A percentile compares a stretch with the other conserved stretches of the same genome.
phyloP scores from a whole-genome alignment of 2,329 filamentous ascomycete species.

The Diaporthe sp. region DNA sequence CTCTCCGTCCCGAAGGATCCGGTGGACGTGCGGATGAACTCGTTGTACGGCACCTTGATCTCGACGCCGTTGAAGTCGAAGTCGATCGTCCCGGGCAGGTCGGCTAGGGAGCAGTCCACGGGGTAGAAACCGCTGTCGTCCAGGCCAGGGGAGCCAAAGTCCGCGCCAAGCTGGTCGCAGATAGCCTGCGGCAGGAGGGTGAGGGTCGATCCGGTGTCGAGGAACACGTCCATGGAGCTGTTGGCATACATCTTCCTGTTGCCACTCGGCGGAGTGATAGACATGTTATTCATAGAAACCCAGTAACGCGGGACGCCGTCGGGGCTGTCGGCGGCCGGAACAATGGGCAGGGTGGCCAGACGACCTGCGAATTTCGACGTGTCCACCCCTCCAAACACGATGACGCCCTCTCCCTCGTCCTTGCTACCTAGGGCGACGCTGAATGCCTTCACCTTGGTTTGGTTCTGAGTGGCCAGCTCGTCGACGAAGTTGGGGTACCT shows the following conservation, averaged over 20 bases:
- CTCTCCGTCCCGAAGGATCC: constrained; percentile 40
- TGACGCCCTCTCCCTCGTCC: constrained; percentile 67
- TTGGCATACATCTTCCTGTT: constrained; percentile 47
- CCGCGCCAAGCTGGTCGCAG: constrained; percentile 58
- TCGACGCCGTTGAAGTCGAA: constrained; percentile 61
- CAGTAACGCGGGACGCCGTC: constrained; percentile 65
- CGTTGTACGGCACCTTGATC: constrained; percentile 59
- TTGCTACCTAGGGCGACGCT: constrained; percentile 73
- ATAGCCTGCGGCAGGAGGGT: constrained; percentile 72
- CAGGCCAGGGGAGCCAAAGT: constrained; percentile 55
- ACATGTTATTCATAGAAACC: constrained; percentile 58
- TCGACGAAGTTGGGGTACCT: constrained; percentile 63
- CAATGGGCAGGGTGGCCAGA: constrained; percentile 70
- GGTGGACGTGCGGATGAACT: constrained; percentile 56
- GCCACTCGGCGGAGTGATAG: constrained; percentile 51
- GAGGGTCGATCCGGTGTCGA: constrained; percentile 78
- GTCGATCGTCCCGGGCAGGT: constrained; percentile 55
- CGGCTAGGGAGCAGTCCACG: constrained; percentile 56
- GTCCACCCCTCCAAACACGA: constrained; percentile 77
- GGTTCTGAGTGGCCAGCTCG: constrained; percentile 58
- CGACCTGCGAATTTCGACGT: constrained; percentile 70
- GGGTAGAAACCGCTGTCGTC: constrained; percentile 56
- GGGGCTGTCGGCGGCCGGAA: constrained; percentile 63
- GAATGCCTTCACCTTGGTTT: constrained; percentile 71
- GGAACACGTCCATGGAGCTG: constrained; percentile 65